phyloP scores from a whole-genome alignment of 257 asterid species.

The Salvia miltiorrhiza region DNA sequence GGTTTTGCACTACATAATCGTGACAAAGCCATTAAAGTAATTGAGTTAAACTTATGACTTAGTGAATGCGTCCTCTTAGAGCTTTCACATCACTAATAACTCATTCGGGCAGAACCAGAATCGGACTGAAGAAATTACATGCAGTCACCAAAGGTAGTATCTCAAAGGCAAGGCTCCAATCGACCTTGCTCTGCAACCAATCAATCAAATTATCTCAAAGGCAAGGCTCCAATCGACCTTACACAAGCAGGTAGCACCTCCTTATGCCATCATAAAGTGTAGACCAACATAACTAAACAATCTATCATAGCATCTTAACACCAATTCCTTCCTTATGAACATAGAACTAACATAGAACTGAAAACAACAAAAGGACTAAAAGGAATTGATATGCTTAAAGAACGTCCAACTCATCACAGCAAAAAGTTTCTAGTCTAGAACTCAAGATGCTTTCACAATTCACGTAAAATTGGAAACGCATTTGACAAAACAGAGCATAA shows the following conservation, averaged over 20 bases:
- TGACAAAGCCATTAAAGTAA: neutral
- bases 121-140: too few species aligned
- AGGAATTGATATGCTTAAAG: neutral
- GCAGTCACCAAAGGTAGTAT: too few species aligned
- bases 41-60: neutral
- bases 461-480: neutral
- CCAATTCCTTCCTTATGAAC: neutral
- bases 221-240: too few species aligned
- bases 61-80: too few species aligned
- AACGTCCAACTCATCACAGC: neutral
- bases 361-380: neutral
- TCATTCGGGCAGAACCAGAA: too few species aligned
- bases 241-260: neutral
- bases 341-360: too few species aligned
- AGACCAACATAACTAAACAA: neutral
- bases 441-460: neutral
- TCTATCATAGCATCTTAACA: neutral
- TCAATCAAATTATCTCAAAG: too few species aligned
- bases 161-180: too few species aligned
- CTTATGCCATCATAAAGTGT: neutral
- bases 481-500: neutral
- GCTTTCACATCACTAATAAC: too few species aligned
- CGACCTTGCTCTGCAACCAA: too few species aligned
- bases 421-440: neutral
- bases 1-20: neutral